Base-by-base conservation (phyloP, 345 rosid species). In the Pelargonium nanum region DNA sequence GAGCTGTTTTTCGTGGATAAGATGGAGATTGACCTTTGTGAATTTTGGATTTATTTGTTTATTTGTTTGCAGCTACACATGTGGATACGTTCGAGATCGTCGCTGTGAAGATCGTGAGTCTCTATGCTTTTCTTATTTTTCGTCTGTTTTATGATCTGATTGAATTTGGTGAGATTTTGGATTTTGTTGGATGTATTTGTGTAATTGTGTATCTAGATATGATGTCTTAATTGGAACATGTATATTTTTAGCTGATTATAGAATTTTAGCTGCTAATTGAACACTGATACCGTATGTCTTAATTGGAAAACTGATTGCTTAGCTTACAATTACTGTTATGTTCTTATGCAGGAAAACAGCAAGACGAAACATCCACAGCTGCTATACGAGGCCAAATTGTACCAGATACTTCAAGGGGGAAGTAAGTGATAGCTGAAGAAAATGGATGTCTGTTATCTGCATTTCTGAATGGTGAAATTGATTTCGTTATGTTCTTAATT, bases 101-200 rank as follows among this genome's bases (percentile, higher is more conserved):
- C n/a, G 88, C 88, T 1, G 78, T 78, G n/a, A 85, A 85, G 74
- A 83, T 85, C 57, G 91, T 85, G 71, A 75, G 91, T 75, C 19
- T 52, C 45, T 6, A 23, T 23, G 26, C n/a, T n/a, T 19, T 58
- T 8, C 17, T 24, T 6, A 19, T 19, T 23, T 34, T 17, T 57
- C 20, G 57, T 62, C 60, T 17, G 51, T 50, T 59, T 56, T 30
- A 10, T 22, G 20, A 48, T 59, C 12, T 55, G 26, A 4, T 55
- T 55, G n/a, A 25, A 10, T 12, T 8, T 22, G 16, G 6, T 10
- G 57, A 55, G 16, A 19, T 21, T 58, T 58, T 19, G 28, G 12
- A 13, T 58, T 65, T 17, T 17, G 44, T 53, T 0, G 24, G 53
- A 7, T 25, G 10, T 17, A 12, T 40, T 9, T 40, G 48, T 40